These are phyloP conservation scores for Pestalotiopsis sp. DNA, from an alignment of 2,329 filamentous ascomycete species.

Conservation along the genomic window DNA sequence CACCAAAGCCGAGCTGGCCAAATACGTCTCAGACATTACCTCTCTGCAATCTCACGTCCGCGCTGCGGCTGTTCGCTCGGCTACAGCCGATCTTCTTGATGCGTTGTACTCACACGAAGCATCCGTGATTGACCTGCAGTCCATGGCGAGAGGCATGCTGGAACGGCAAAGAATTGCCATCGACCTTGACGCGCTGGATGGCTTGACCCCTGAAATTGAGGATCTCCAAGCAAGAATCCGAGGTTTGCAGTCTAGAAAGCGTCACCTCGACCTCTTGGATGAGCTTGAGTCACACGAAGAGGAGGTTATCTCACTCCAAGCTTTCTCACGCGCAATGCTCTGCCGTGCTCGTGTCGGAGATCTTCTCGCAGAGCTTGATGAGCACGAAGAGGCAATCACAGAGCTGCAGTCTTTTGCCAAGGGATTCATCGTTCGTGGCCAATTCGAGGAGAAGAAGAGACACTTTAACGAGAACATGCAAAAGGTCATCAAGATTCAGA, in stretches of 20 bases:
- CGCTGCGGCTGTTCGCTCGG: constrained; percentile 53
- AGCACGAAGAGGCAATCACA: constrained; percentile 74
- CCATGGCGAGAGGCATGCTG: constrained; percentile 61
- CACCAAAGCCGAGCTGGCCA: constrained; percentile 48
- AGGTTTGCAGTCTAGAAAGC: constrained; percentile 63
- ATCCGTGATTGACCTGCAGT: constrained; percentile 55
- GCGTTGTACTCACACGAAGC: constrained; percentile 40
- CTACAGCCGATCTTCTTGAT: constrained; percentile 48
- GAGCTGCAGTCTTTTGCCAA: constrained; percentile 74
- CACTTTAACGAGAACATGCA: constrained; percentile 98
- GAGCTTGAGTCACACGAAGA: constrained; percentile 69
- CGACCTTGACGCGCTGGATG: constrained; percentile 56
- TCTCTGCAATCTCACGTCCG: constrained; percentile 53
- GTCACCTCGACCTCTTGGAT: constrained; percentile 63
- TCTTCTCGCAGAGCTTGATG: constrained; percentile 75
- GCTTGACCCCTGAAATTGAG: constrained; percentile 56
- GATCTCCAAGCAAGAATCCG: constrained; percentile 67
- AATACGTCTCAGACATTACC: constrained; percentile 44
- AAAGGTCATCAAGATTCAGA: constrained; percentile 98
- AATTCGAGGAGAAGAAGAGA: constrained; percentile 80
- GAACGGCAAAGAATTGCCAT: constrained; percentile 49
- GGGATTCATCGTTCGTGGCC: constrained; percentile 70
- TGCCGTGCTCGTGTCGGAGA: constrained; percentile 72
- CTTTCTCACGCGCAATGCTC: constrained; percentile 75
- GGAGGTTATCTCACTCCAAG: constrained; percentile 71